A percentile compares a stretch with the other conserved stretches of the same genome.
phyloP scores from a whole-genome alignment of 495 filamentous ascomycete species.

The Penicillium ucsense region DNA sequence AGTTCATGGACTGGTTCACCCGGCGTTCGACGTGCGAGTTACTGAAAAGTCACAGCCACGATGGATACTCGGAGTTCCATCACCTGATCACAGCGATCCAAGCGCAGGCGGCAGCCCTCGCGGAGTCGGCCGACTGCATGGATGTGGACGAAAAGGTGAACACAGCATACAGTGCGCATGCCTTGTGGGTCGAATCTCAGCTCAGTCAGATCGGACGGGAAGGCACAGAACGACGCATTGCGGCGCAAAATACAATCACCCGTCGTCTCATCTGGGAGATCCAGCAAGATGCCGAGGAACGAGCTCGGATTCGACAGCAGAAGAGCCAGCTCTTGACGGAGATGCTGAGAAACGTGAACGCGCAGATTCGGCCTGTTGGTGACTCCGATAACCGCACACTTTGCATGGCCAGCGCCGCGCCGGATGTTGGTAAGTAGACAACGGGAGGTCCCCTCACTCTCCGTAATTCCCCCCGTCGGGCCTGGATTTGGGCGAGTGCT shows the following conservation, averaged over 20 bases:
- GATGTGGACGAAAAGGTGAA: constrained; percentile 22
- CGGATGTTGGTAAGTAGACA: constrained; percentile 27
- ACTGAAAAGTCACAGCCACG: constrained; percentile 37
- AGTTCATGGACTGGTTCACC: constrained; percentile 41
- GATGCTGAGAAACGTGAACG: constrained; percentile 16
- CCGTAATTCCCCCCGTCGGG: background rate
- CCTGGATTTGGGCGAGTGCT: background rate
- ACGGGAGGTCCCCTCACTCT: background rate
- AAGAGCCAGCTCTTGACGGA: constrained; percentile 19
- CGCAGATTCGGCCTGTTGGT: constrained; percentile 17
- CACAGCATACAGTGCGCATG: constrained; percentile 14
- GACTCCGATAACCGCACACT: constrained; percentile 25
- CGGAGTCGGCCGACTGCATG: constrained; percentile 13
- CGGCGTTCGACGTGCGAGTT: constrained; percentile 31
- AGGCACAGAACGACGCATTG: constrained; percentile 25
- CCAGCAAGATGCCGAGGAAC: constrained; percentile 26
- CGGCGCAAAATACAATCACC: constrained; percentile 30
- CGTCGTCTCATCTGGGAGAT: constrained; percentile 37
- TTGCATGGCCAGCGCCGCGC: constrained; percentile 27
- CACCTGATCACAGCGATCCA: constrained; percentile 32
- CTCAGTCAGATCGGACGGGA: constrained; percentile 31
- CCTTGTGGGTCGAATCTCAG: constrained; percentile 27
- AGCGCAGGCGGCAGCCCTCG: constrained; percentile 15
- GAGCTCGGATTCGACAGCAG: constrained; percentile 15
- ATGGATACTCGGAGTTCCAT: constrained; percentile 33